Percentiles rank a stretch among this genome's conserved stretches.
Evolutionary conservation across 192 early-diverging fungal species (phyloP).

Genomic region (Coemansia asiatica): DNA sequence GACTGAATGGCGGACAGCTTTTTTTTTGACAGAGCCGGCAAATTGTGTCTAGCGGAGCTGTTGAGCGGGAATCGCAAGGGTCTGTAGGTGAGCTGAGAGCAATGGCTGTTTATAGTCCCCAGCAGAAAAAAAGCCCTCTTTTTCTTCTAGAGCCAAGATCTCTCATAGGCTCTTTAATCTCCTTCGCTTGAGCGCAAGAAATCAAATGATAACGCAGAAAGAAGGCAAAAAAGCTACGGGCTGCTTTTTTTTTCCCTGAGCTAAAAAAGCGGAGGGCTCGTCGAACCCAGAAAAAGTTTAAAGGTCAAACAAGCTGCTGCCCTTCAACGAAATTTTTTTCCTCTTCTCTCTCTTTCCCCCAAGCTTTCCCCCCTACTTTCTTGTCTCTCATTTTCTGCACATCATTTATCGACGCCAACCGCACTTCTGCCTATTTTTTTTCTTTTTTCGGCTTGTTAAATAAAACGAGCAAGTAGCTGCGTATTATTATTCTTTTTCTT

Average conservation of each 20-base stretch:
- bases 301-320: not conserved
- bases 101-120: not conserved
- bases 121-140: not conserved
- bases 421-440: not conserved
- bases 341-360: not conserved
- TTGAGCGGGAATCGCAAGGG: too few species aligned
- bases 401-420: constrained; percentile 3
- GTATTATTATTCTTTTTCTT: not conserved
- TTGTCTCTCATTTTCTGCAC: constrained; percentile 12
- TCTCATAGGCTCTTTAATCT: not conserved
- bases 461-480: not conserved
- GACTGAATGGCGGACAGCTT: not conserved
- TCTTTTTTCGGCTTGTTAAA: not conserved
- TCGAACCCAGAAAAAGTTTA: not conserved
- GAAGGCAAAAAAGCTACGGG: not conserved
- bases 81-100: too few species aligned
- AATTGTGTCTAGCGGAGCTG: too few species aligned
- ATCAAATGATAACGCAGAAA: not conserved
- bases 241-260: not conserved
- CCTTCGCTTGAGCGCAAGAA: not conserved
- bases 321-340: constrained; percentile 3
- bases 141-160: not conserved
- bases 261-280: not conserved
- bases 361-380: not conserved
- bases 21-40: not conserved